A percentile compares a stretch with the other conserved stretches of the same genome.
Evolutionary conservation across 2,329 filamentous ascomycete genomes (phyloP).

Genomic region (Aureobasidium namibiae): DNA sequence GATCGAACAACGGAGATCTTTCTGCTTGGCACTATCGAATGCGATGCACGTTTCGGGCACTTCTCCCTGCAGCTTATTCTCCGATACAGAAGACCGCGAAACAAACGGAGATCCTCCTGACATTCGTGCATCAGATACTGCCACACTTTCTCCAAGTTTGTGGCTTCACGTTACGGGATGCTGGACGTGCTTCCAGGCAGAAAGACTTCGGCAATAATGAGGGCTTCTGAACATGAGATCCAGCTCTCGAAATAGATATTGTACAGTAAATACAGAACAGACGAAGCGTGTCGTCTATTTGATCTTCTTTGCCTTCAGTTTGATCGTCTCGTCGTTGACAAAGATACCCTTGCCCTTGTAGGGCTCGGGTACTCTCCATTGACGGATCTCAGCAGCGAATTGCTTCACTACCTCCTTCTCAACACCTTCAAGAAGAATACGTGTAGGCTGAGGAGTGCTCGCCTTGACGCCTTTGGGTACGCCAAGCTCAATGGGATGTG

Average conservation of each 20-base stretch:
- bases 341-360: slow-evolving; percentile 99
- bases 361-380: slow-evolving; percentile 86
- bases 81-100: background rate
- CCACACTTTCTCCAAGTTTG: background rate
- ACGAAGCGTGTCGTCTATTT: slow-evolving; percentile 28
- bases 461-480: slow-evolving; percentile 78
- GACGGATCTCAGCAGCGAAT: slow-evolving; percentile 81
- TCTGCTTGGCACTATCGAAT: background rate
- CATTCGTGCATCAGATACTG: background rate
- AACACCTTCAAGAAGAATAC: slow-evolving; percentile 80
- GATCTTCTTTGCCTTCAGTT: slow-evolving; percentile 82
- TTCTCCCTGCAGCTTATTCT: background rate
- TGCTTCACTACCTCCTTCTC: slow-evolving; percentile 82
- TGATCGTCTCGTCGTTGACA: slow-evolving; percentile 94
- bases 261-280: slow-evolving; percentile 10
- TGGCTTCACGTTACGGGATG: background rate
- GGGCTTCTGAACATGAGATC: slow-evolving; percentile 10
- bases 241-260: slow-evolving; percentile 6
- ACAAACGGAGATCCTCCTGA: background rate
- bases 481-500: slow-evolving; percentile 85
- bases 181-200: background rate
- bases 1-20: too few relatives aligned
- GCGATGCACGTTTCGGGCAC: background rate
- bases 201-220: background rate
- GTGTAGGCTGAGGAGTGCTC: slow-evolving; percentile 80